phyloP scores from a whole-genome alignment of 305 asterid genomes.

The Fraxinus baroniana region DNA sequence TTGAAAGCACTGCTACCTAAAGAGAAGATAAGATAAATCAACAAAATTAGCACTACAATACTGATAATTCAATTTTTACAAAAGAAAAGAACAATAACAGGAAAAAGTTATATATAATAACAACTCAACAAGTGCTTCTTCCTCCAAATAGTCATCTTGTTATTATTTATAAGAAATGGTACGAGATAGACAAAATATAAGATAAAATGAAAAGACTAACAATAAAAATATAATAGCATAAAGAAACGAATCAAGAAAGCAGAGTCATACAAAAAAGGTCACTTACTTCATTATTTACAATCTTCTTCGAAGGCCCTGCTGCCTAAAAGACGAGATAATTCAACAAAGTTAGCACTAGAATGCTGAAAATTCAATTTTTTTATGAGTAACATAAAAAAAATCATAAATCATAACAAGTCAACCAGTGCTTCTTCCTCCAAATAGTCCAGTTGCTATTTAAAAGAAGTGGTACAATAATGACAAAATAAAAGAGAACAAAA shows the following conservation, averaged over 20 bases:
- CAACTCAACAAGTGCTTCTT: slow-evolving; percentile 26
- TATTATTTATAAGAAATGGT: slow-evolving; percentile 15
- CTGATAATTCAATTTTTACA: not conserved
- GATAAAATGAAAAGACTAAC: slow-evolving; percentile 9
- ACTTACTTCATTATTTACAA: slow-evolving; percentile 40
- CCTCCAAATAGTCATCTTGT: slow-evolving; percentile 27
- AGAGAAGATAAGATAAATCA: slow-evolving; percentile 20
- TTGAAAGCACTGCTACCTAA: slow-evolving; percentile 44
- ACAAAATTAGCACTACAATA: slow-evolving; percentile 16
- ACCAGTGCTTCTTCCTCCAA: slow-evolving; percentile 34
- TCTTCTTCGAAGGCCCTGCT: slow-evolving; percentile 35
- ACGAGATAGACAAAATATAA: slow-evolving; percentile 4
- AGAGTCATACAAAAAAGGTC: slow-evolving; percentile 13
- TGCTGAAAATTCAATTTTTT: not conserved
- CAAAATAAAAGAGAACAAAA: slow-evolving; percentile 2
- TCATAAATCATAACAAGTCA: not conserved
- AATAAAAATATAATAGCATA: not conserved
- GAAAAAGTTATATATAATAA: not conserved
- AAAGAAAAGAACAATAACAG: not conserved
- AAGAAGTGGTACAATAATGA: not conserved
- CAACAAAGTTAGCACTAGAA: slow-evolving; percentile 19
- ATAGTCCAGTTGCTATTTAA: slow-evolving; percentile 24
- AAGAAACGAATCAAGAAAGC: slow-evolving; percentile 1
- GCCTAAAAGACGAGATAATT: slow-evolving; percentile 40
- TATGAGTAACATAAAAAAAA: not conserved